Evolutionary conservation across 148 eudicot genomes (phyloP).

Genomic region (Cornus kousa): DNA sequence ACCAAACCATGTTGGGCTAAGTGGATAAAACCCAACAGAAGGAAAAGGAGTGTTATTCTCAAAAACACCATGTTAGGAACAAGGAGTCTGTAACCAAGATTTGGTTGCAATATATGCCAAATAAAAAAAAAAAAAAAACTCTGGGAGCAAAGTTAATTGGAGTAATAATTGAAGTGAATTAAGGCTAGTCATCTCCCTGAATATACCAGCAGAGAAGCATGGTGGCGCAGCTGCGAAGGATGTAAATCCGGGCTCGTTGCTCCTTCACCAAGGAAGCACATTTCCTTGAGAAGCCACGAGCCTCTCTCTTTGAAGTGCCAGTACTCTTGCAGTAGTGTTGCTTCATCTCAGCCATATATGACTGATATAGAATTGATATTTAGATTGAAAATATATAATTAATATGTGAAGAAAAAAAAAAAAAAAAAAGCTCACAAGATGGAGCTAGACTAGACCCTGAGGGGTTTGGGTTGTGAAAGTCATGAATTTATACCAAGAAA

Average conservation of each 20-base stretch:
- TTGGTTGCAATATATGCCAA: no score
- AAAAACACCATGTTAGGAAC: no score
- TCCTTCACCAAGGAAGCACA: conserved; percentile 75
- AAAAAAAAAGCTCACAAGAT: conserved; percentile 29
- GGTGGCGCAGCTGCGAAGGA: conserved; percentile 87
- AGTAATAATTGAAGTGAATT: background rate
- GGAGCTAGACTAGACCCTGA: conserved; percentile 54
- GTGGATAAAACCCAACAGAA: no score
- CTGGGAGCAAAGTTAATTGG: background rate
- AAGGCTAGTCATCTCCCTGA: conserved; percentile 62
- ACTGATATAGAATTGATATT: background rate
- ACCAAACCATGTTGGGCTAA: background rate
- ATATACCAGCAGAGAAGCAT: conserved; percentile 86
- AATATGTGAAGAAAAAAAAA: conserved; percentile 13
- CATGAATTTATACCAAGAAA: background rate
- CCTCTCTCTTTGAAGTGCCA: conserved; percentile 38
- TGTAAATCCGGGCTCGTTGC: conserved; percentile 75
- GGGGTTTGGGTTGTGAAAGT: conserved; percentile 5
- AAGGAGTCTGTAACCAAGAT: no score
- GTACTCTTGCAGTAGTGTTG: conserved; percentile 27
- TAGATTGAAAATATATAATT: background rate
- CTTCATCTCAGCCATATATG: conserved; percentile 44
- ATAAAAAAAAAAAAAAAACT: no score
- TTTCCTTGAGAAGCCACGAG: conserved; percentile 58
- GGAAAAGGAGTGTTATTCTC: no score